Evolutionary conservation across 1,284 basidiomycete species (phyloP), one percentile per base, ranked within the genome.

Genomic region (Trichosporon sp.): DNA sequence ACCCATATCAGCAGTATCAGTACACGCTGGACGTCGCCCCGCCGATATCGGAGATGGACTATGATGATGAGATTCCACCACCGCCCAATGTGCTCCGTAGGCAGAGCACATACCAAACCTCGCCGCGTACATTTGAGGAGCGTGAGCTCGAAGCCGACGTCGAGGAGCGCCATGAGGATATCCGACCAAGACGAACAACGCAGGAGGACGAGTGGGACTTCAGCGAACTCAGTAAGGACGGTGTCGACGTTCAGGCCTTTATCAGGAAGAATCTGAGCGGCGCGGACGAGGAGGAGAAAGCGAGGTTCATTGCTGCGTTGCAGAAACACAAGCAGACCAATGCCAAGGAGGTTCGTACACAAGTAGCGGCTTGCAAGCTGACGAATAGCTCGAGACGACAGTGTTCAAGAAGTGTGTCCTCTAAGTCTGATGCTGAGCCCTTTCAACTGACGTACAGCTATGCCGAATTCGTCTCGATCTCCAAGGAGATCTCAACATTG

Each of bases 401-500:
- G 92, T 95, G 0, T 93, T 93, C 83, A 90, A 92, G 80, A 92
- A 95, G 92, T 92, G 71, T 56, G 84, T 79, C n/a, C 54, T 13
- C 58, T 13, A 4, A 1, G 9, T 25, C 23, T 49, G 23, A 4
- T 2, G 25, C 63, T 64, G 57, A 58, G 40, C 11, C 7, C 71
- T 29, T 27, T 29, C 4, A 2, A 37, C 40, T 44, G 19, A 44
- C 40, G 1, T 23, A 21, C 19, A 95, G 92, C 80, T 99, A 98
- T 75, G 89, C 92, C 40, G 93, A 98, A 75, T 98, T 99, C 75
- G 92, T 99, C 56, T 85, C 89, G 54, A 92, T 99, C 54, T 96
- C 94, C 8, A 99, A 98, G 75, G 96, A 99, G 80, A 95, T 99
- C 56, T 90, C 91, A 7, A 90, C 91, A 0, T 85, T 99, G 11